Evolutionary conservation across 2,329 filamentous ascomycete species (phyloP), one percentile per base, ranked within the genome.

Genomic region (Trichoderma polysporum): DNA sequence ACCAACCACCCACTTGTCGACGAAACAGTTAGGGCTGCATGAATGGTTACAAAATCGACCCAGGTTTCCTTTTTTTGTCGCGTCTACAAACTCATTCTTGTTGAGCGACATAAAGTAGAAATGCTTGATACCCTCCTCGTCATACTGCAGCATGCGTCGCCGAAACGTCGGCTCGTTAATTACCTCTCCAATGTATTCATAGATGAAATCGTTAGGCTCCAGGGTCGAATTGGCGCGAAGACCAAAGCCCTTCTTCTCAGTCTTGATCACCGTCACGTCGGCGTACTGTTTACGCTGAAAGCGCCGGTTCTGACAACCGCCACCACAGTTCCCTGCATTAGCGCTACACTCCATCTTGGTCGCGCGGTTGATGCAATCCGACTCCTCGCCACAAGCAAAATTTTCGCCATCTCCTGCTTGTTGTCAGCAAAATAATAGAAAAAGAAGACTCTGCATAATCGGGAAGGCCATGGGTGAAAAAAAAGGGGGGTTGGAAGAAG

Each of bases 71-170:
- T 93, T 97, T 77, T 95, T 97, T 10, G 95, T 99, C 25, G 95
- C 95, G 80, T 99, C 95, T 68, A 99, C 93, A 76, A 98, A 99
- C 78, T 98, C 95, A 74, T 90, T 92, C 78, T 97, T 97, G 76
- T 89, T 97, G 69, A 99, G 88, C 31, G 95, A 98, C 95, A 99
- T 99, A 83, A 99, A 99, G 80, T 99, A 99, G 79, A 99, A 99
- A 80, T 99, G 95, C 79, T 96, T 97, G 84, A 99, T 97, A 69
- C 94, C 94, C 78, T 98, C 93, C 56, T 95, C 87, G 76, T 97
- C 93, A 79, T 99, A 99, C 74, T 96, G 91, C 45, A 93, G 82
- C 89, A 96, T 97, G 69, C 95, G 92, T 67, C 89, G 88, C 66
- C 93, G 91, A 76, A 98, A 98, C 12, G 91, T 91, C 33, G 88